A percentile compares a stretch with the other conserved stretches of the same genome.
phyloP scores from a whole-genome alignment of 2,329 filamentous ascomycete genomes.

The Penicillium corylophilum region DNA sequence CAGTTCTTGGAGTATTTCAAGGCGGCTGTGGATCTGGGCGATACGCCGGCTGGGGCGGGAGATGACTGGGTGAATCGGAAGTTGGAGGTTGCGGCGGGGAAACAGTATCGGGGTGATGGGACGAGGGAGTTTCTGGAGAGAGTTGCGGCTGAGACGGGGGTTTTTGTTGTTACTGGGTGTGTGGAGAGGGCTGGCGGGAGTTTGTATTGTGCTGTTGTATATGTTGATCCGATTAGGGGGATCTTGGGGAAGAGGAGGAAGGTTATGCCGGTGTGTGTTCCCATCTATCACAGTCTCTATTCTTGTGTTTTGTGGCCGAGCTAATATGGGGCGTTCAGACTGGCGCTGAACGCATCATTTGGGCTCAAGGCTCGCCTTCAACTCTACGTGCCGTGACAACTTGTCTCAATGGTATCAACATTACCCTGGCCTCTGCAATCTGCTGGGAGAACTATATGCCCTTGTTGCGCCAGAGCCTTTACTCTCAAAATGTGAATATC shows the following conservation, averaged over 20 bases:
- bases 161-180: conserved; percentile 78
- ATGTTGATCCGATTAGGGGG: conserved; percentile 72
- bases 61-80: conserved; percentile 66
- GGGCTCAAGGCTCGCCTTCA: conserved; percentile 79
- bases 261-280: conserved; percentile 73
- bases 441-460: conserved; percentile 99
- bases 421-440: conserved; percentile 82
- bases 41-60: conserved; percentile 68
- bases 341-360: conserved; percentile 76
- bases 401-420: conserved; percentile 70
- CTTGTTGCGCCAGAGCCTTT: conserved; percentile 75
- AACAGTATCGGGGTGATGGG: conserved; percentile 63
- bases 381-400: conserved; percentile 79
- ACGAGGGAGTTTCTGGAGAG: conserved; percentile 77
- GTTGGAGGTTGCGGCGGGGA: conserved; percentile 53
- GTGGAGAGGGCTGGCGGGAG: conserved; percentile 79
- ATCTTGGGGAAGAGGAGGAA: conserved; percentile 83
- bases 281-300: too few relatives aligned
- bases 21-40: conserved; percentile 76
- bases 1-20: conserved; percentile 81
- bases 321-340: conserved; percentile 56
- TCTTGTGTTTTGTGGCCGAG: neutral
- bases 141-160: conserved; percentile 70
- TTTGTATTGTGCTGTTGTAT: conserved; percentile 78
- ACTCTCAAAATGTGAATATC: conserved; percentile 85